Evolutionary conservation across 495 filamentous ascomycete genomes (phyloP).

Genomic region (Echria macrotheca): DNA sequence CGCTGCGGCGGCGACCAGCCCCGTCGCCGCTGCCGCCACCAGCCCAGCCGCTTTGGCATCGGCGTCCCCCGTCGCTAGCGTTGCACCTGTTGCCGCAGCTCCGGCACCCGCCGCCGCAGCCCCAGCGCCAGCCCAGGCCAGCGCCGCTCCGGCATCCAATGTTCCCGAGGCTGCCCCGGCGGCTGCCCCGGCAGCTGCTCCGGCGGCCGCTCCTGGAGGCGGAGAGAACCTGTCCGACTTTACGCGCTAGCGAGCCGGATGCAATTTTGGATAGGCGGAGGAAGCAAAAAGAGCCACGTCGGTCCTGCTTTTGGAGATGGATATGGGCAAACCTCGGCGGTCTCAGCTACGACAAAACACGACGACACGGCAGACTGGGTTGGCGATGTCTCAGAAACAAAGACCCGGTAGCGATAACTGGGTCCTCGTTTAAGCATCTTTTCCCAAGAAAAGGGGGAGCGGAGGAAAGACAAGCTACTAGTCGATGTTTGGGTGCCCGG

Average conservation of each 20-base stretch:
- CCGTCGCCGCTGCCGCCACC: slow-evolving; percentile 2
- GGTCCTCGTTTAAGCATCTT: neutral
- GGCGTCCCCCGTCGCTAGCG: slow-evolving; percentile 2
- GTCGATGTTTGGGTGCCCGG: too few species aligned
- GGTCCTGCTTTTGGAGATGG: neutral
- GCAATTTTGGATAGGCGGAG: neutral
- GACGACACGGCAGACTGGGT: neutral
- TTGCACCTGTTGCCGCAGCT: slow-evolving; percentile 8
- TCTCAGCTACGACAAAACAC: neutral
- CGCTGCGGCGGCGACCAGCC: slow-evolving; percentile 3
- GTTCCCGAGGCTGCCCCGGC: slow-evolving; percentile 4
- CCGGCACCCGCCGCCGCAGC: neutral
- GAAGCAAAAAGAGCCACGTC: neutral
- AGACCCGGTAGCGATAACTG: neutral
- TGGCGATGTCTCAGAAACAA: neutral
- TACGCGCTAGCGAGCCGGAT: slow-evolving; percentile 17
- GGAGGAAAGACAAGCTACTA: neutral
- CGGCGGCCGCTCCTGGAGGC: slow-evolving; percentile 5
- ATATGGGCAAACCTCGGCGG: neutral
- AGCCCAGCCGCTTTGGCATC: neutral
- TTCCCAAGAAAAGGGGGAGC: neutral
- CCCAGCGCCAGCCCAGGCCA: neutral
- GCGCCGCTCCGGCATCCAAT: slow-evolving; percentile 6
- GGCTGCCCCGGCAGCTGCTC: slow-evolving; percentile 5
- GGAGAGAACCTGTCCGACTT: slow-evolving; percentile 24